phyloP scores from a whole-genome alignment of 495 filamentous ascomycete species.

The Penicillium paradoxum region DNA sequence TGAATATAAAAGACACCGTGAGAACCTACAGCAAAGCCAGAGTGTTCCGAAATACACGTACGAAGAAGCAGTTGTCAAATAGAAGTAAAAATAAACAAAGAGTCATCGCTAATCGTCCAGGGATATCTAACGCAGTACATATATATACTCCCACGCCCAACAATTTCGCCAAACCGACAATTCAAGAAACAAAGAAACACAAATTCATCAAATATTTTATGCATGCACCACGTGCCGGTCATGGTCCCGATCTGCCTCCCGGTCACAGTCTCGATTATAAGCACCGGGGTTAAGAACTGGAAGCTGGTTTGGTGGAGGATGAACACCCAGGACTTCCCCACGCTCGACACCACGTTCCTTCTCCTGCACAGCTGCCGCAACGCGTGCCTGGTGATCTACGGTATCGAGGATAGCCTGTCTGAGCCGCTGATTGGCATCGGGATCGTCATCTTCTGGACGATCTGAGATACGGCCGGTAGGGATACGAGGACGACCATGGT shows the following conservation, averaged over 20 bases:
- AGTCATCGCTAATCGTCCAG: conserved; percentile 3
- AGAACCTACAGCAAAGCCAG: too few relatives aligned
- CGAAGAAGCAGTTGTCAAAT: too few relatives aligned
- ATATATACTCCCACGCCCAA: conserved; percentile 1
- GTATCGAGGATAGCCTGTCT: conserved; percentile 47
- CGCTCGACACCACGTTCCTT: conserved; percentile 28
- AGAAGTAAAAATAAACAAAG: background rate
- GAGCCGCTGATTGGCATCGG: conserved; percentile 42
- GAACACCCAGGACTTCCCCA: background rate
- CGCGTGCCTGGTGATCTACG: conserved; percentile 38
- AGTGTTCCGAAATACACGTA: too few relatives aligned
- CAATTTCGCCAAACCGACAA: conserved; percentile 12
- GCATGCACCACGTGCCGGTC: conserved; percentile 24
- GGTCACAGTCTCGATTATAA: conserved; percentile 9
- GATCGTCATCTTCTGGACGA: conserved; percentile 36
- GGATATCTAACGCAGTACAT: conserved; percentile 13
- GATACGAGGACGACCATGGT: conserved; percentile 15
- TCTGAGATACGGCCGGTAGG: conserved; percentile 8
- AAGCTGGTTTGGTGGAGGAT: background rate
- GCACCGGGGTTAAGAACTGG: background rate
- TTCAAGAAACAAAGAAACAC: conserved; percentile 8
- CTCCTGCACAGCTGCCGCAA: conserved; percentile 31
- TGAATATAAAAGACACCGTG: too few relatives aligned
- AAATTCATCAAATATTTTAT: conserved; percentile 6
- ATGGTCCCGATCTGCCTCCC: conserved; percentile 24